These are phyloP conservation scores for Curvularia spicifera DNA, from an alignment of 2,329 filamentous ascomycete species.

Conservation along the genomic window DNA sequence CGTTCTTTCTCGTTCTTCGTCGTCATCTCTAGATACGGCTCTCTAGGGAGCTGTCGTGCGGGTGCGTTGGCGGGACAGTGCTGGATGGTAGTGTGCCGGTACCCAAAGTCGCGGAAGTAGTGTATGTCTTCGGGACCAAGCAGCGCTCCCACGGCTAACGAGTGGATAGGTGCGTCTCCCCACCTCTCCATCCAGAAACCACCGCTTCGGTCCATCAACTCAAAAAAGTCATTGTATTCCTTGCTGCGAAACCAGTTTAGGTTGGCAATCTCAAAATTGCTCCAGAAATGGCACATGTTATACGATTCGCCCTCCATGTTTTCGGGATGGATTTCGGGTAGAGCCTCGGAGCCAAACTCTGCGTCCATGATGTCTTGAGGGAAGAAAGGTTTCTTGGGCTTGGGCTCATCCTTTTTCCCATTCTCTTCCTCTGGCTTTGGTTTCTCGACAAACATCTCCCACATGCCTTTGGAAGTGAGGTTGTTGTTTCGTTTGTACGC, in stretches of 20 bases:
- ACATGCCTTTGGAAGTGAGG: slow-evolving; percentile 86
- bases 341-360: slow-evolving; percentile 71
- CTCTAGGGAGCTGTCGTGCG: slow-evolving; percentile 78
- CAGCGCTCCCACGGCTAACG: slow-evolving; percentile 88
- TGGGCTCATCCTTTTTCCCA: slow-evolving; percentile 66
- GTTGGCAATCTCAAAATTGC: slow-evolving; percentile 96
- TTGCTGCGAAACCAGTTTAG: slow-evolving; percentile 97
- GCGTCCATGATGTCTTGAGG: slow-evolving; percentile 82
- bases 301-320: slow-evolving; percentile 97
- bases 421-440: slow-evolving; percentile 64
- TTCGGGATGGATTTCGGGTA: slow-evolving; percentile 86
- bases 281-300: slow-evolving; percentile 99
- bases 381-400: slow-evolving; percentile 70
- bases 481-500: slow-evolving; percentile 95
- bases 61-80: slow-evolving; percentile 97
- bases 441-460: slow-evolving; percentile 98
- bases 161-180: slow-evolving; percentile 98
- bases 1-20: slow-evolving; percentile 82
- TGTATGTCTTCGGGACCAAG: slow-evolving; percentile 84
- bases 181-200: slow-evolving; percentile 99
- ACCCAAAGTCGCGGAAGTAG: slow-evolving; percentile 99
- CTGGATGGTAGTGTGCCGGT: slow-evolving; percentile 97
- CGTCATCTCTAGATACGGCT: slow-evolving; percentile 81
- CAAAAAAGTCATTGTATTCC: slow-evolving; percentile 96
- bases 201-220: slow-evolving; percentile 98